A percentile compares a stretch with the other conserved stretches of the same genome.
Evolutionary conservation across 2,329 filamentous ascomycete species (phyloP).

Genomic region (Xylaria polymorpha): DNA sequence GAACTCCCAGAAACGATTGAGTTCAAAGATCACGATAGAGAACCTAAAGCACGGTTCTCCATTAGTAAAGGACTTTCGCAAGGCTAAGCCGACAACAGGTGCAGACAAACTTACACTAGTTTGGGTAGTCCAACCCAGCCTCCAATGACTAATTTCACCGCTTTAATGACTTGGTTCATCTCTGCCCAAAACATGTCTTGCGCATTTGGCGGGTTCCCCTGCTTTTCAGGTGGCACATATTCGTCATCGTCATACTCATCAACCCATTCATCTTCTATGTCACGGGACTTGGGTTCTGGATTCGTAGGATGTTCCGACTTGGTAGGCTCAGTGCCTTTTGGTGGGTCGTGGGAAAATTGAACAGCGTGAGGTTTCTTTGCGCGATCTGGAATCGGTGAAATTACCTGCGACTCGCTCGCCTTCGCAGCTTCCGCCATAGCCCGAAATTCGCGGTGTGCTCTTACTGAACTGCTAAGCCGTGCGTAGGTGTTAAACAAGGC

Average conservation of each 20-base stretch:
- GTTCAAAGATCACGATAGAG: constrained; percentile 58
- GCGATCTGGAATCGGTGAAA: constrained; percentile 51
- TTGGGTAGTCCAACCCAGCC: constrained; percentile 77
- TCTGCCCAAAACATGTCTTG: constrained; percentile 73
- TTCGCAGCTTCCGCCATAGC: constrained; percentile 58
- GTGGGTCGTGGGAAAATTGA: constrained; percentile 41
- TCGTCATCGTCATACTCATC: constrained; percentile 59
- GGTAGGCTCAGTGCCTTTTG: constrained; percentile 37
- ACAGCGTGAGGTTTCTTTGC: constrained; percentile 60
- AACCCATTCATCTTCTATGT: constrained; percentile 53
- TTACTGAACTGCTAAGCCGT: constrained; percentile 83
- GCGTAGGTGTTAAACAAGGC: constrained; percentile 95
- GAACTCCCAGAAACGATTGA: constrained; percentile 60
- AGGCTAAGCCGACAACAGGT: neutral
- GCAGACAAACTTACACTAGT: constrained; percentile 70
- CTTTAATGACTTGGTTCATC: constrained; percentile 69
- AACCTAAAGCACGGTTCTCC: constrained; percentile 50
- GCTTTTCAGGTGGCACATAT: constrained; percentile 46
- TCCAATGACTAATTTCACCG: constrained; percentile 72
- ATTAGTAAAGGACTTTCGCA: constrained; percentile 1
- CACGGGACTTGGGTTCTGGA: constrained; percentile 17
- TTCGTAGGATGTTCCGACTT: constrained; percentile 37
- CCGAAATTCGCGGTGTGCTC: constrained; percentile 78
- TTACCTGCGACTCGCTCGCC: constrained; percentile 41
- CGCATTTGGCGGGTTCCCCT: constrained; percentile 54